Evolutionary conservation across 805 yeast genomes (phyloP), one percentile per base, ranked within the genome.

Genomic region (Lipomyces sp.): DNA sequence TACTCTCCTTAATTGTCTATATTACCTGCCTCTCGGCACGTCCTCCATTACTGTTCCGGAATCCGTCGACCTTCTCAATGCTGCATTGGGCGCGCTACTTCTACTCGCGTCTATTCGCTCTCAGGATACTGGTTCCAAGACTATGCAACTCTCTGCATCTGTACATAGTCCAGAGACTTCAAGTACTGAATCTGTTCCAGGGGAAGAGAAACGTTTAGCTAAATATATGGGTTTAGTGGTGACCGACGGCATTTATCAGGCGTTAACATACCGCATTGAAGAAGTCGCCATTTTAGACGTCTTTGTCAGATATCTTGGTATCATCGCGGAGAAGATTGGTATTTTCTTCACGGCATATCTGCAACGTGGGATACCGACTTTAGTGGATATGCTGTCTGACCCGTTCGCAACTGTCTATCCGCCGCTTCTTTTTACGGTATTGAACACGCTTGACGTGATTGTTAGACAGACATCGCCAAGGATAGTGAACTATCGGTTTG

Each of bases 1-100:
- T n/a, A 38, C 55, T 8, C 42, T 54, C 6, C 24, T 47, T 32
- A 24, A 36, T 13, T 54, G 56, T 32, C 32, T 54, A 10, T 26
- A 57, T 8, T 54, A 43, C 38, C 43, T 54, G 10, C 58, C 58
- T 2, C 33, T 51, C n/a, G 55, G 53, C n/a, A 28, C 53, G 23
- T 50, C 57, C 10, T 19, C 19, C 16, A 39, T 54, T 16, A 24
- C 58, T 4, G 32, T 54, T 6, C 23, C 41, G 2, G 53, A 51
- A 18, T 51, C 56, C 1, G 24, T 39, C 3, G 28, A n/a, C 4
- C 45, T 54, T 2, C 44, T 51, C 4, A 36, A 39, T 13, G 43
- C 24, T 6, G 32, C 57, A 2, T 54, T 44, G 24, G 43, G 35
- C 5, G 39, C 45, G 4, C 26, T 54, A 21, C 6, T 47, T 11